phyloP scores from a whole-genome alignment of 257 asterid species.

The Fraxinus excelsior region DNA sequence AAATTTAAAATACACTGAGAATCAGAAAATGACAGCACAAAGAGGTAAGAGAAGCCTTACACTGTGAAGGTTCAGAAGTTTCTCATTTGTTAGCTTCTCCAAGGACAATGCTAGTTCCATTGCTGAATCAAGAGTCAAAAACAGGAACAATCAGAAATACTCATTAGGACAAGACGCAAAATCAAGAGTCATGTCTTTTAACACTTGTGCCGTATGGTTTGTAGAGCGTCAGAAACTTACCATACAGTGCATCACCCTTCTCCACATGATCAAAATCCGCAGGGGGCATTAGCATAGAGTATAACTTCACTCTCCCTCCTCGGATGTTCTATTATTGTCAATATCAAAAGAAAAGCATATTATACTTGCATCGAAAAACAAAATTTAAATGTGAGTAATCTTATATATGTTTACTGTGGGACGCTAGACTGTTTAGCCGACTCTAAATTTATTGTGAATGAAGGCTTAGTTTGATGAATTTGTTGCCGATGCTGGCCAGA shows the following conservation, averaged over 20 bases:
- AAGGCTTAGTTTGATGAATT: neutral
- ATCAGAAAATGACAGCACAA: neutral
- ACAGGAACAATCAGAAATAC: neutral
- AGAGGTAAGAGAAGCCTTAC: conserved; percentile 36
- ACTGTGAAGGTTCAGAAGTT: conserved; percentile 54
- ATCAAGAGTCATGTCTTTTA: neutral
- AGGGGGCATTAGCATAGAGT: conserved; percentile 46
- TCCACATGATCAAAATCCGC: conserved; percentile 70
- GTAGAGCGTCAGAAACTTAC: conserved; percentile 33
- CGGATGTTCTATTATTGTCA: conserved; percentile 56
- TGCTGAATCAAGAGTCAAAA: conserved; percentile 45
- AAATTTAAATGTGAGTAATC: neutral
- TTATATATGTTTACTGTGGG: no score
- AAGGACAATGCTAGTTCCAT: conserved; percentile 79
- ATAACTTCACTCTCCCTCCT: conserved; percentile 81
- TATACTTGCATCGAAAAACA: neutral
- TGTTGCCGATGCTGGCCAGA: neutral
- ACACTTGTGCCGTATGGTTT: neutral
- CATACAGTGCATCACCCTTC: conserved; percentile 83
- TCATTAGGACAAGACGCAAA: neutral
- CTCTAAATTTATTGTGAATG: neutral
- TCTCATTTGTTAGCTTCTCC: conserved; percentile 70
- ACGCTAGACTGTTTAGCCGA: neutral
- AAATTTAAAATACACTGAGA: neutral
- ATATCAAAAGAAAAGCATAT: no score